Conservation (phyloP, 768 basidiomycete genomes). For the Sarcodon sp. region DNA sequence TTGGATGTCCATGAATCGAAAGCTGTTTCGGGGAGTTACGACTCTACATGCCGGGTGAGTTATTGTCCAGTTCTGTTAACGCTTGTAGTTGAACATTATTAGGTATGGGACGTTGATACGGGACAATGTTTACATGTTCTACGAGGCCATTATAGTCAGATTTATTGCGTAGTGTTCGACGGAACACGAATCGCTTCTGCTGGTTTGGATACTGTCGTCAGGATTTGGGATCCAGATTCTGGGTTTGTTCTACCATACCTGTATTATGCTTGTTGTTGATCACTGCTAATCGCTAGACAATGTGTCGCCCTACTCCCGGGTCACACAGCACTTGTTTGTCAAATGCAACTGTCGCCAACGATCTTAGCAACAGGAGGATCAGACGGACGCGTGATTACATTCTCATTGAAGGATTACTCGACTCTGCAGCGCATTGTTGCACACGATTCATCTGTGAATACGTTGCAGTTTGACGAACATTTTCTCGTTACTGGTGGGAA, state of each 20-base stretch:
- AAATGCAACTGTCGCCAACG: slow-evolving; percentile 63
- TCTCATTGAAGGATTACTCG: slow-evolving; percentile 31
- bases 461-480: slow-evolving; percentile 73
- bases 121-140: slow-evolving; percentile 80
- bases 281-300: slow-evolving; percentile 27
- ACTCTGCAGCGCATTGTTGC: slow-evolving; percentile 61
- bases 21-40: slow-evolving; percentile 91
- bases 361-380: slow-evolving; percentile 77
- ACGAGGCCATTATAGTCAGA: slow-evolving; percentile 74
- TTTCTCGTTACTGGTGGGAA: slow-evolving; percentile 81
- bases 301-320: slow-evolving; percentile 82
- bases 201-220: slow-evolving; percentile 85
- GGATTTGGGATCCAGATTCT: slow-evolving; percentile 79
- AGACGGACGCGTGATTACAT: slow-evolving; percentile 76
- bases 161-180: slow-evolving; percentile 87
- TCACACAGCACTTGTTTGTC: slow-evolving; percentile 87
- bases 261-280: neutral
- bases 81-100: neutral
- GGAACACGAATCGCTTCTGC: slow-evolving; percentile 75
- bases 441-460: slow-evolving; percentile 80
- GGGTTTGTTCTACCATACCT: slow-evolving; percentile 42
- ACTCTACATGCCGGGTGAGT: slow-evolving; percentile 69
- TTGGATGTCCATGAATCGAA: slow-evolving; percentile 76
- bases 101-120: slow-evolving; percentile 88
- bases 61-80: neutral